Evolutionary conservation across 2,329 filamentous ascomycete species (phyloP).

Genomic region (Drechmeria coniospora): DNA sequence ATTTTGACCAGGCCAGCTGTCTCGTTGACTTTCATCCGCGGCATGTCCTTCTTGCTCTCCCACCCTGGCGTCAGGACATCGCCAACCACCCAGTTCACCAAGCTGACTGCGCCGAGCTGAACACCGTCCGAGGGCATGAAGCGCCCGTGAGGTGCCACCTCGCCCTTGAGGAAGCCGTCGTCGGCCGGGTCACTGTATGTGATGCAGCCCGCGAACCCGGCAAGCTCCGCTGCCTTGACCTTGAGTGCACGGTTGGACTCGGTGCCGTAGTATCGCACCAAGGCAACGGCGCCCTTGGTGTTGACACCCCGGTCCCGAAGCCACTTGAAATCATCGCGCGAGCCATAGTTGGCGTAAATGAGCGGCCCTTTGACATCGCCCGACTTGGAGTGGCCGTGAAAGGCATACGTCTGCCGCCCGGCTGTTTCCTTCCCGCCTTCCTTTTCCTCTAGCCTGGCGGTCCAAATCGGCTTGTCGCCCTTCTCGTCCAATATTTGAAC

Average conservation of each 20-base stretch:
- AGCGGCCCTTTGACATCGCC: constrained; percentile 77
- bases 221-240: constrained; percentile 76
- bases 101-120: constrained; percentile 64
- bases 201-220: constrained; percentile 74
- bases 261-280: constrained; percentile 68
- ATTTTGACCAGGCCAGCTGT: constrained; percentile 64
- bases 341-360: constrained; percentile 87
- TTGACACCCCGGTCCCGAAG: constrained; percentile 58
- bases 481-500: constrained; percentile 65
- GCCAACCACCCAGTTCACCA: constrained; percentile 71
- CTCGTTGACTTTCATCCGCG: constrained; percentile 53
- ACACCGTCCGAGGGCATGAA: constrained; percentile 73
- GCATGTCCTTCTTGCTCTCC: constrained; percentile 51
- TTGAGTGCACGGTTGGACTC: constrained; percentile 64
- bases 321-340: constrained; percentile 63
- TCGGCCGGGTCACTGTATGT: constrained; percentile 86
- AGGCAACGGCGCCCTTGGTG: constrained; percentile 63
- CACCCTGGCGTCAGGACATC: constrained; percentile 87
- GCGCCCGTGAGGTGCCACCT: constrained; percentile 58
- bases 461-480: constrained; percentile 50
- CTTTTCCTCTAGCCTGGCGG: constrained; percentile 71
- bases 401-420: constrained; percentile 57
- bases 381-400: constrained; percentile 78
- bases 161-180: constrained; percentile 62
- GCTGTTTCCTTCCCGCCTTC: constrained; percentile 44